Evolutionary conservation across 176 grass and related monocot species (phyloP), one percentile per base, ranked within the genome.

Genomic region (Carex kokanica): DNA sequence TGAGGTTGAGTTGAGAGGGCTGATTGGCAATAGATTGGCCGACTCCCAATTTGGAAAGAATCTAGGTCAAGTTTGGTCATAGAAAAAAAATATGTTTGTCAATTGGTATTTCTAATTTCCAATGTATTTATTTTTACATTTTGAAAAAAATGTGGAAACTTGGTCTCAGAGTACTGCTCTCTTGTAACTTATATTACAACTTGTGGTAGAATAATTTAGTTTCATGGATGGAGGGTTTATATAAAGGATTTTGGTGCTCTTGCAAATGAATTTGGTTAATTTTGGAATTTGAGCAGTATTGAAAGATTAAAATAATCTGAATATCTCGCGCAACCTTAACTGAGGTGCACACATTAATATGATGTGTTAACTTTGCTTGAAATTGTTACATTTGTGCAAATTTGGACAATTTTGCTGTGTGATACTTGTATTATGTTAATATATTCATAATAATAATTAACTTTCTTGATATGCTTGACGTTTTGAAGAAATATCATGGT

Each of bases 1-100:
- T 10, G 96, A 98, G 83, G 61, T 90, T 86, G 93, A 98, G 91
- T 58, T 95, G 65, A 87, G 40, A 64, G 85, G 95, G 80, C 79
- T 95, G 70, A 91, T 98, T 79, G 89, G 75, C n/a, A 93, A 23
- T 68, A 95, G 79, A 81, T 16, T 95, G 60, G 73, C 89, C 4
- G 84, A 86, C 38, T 43, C 87, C 81, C 85, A 79, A 86, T 87
- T 91, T 61, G 78, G 79, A 67, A 84, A 87, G 61, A 91, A 87
- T 87, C 61, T 85, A 53, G 91, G 79, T 85, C 89, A 86, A 8
- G 60, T 85, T 6, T 84, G 34, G 83, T 83, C 81, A 14, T 93
- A 86, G 77, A 75, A 82, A 51, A n/a, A n/a, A 15, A 63, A 17
- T 53, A 52, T 68, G 15, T 65, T 67, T 82, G 32, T 68, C 9